Base-by-base conservation (phyloP, 2,329 filamentous ascomycete species). In the Aspergillus udagawae region DNA sequence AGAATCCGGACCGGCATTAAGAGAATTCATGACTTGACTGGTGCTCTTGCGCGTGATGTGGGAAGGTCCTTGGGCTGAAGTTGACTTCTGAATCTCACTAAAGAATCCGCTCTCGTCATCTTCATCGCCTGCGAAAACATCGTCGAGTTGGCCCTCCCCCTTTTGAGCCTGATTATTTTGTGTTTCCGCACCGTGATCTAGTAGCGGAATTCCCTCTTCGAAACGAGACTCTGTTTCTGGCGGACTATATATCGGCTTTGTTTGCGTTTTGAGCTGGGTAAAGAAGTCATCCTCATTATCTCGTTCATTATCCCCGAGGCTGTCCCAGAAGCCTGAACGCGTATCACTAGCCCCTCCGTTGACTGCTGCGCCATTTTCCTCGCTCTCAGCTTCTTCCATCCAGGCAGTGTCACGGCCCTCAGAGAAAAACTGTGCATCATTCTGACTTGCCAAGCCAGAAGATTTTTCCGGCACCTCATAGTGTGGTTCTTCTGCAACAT, bases 31-130 rank as follows among this genome's bases (percentile, higher is more conserved):
- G 1, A 88, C 86, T 70, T 91, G 85, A 66, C 82, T 80, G 0
- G 88, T 91, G 21, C 86, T 88, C 70, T 91, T 91, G 55, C 88
- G 82, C 62, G 86, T 81, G n/a, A 91, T 56, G 49, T 69, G 65
- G 21, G 59, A 44, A 4, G 61, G 55, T 9, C 64, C 61, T 21
- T 63, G 49, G 21, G 60, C 56, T 10, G 53, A 20, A 6, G 61
- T 53, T 5, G 60, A 23, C 25, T 65, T 62, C 41, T 60, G 63
- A 7, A 63, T 54, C 3, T 69, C 67, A 47, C 59, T 70, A 57
- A 78, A 76, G 53, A 77, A 76, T 4, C 64, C 70, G 27, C 66
- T 69, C 8, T 68, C 72, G n/a, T 73, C 72, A 7, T 74, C 66
- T 1, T 67, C 63, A n/a, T 73, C 71, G 27, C 69, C 73, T 60